Base-by-base conservation (phyloP, 345 rosid species). In the Aethionema arabicum region DNA sequence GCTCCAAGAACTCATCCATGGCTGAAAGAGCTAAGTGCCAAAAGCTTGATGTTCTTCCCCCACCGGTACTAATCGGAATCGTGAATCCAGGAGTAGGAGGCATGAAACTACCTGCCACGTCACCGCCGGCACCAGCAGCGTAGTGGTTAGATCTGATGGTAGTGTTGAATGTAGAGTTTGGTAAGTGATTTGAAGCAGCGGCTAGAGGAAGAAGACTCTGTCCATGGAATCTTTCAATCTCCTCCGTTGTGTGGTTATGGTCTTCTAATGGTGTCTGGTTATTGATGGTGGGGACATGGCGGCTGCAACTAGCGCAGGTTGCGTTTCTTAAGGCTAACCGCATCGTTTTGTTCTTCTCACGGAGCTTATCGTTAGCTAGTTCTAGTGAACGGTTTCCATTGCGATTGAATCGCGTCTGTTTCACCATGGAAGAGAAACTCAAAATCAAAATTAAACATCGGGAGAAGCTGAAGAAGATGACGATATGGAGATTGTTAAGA, bases 301-400 rank as follows among this genome's bases (percentile, higher is more conserved):
- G 27, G 3, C 99, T 96, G 36, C 99, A 95, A 79, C 81, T 88
- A 41, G 77, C 75, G 63, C 99, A 95, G 46, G 85, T 85, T 40
- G 96, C 96, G 69, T 80, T 91, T 58, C 92, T 77, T 98, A 95
- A 85, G 0, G 95, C 93, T 44, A 90, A 95, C 11, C 96, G 76
- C n/a, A 90, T 88, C 44, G 99, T 74, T 87, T 84, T 79, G 74
- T 92, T 93, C 47, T 93, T 97, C 0, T 87, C 85, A 33, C 95
- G 73, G 15, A 93, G 91, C 83, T 85, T 93, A 57, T 93, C 96
- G 67, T 93, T 87, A 49, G 90, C 99, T 71, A 85, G 97, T 55
- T 95, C 65, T 36, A 93, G 78, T 56, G 90, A 62, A 11, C 85
- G 60, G 70, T 93, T 93, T 83, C 90, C 99, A 32, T 93, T 97